A percentile compares a stretch with the other conserved stretches of the same genome.
Evolutionary conservation across 352 stramenopile species (phyloP).

Genomic region (Phytophthora pini): DNA sequence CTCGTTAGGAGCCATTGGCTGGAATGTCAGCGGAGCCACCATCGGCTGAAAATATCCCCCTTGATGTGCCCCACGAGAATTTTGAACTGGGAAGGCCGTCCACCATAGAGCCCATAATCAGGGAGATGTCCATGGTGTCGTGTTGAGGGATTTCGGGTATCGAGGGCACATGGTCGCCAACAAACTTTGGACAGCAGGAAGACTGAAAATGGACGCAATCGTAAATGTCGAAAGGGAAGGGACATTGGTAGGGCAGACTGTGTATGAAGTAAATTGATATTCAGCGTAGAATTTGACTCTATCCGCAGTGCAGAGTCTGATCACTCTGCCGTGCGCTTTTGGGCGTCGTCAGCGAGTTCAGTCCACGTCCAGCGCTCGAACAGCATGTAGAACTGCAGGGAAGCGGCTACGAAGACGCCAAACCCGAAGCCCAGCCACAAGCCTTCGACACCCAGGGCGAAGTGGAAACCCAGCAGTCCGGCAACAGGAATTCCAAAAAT

Average conservation of each 20-base stretch:
- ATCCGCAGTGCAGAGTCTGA: too few relatives aligned
- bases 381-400: neutral
- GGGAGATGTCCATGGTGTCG: neutral
- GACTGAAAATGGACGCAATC: neutral
- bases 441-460: neutral
- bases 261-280: too few relatives aligned
- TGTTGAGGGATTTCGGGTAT: neutral
- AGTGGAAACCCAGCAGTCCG: neutral
- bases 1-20: neutral
- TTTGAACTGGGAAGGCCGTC: neutral
- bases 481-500: neutral
- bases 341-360: too few relatives aligned
- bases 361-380: neutral
- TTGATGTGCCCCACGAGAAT: neutral
- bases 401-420: neutral
- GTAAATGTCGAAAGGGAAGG: too few relatives aligned
- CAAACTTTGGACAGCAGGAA: neutral
- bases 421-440: neutral
- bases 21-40: neutral
- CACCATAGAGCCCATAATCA: neutral
- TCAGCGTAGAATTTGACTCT: too few relatives aligned
- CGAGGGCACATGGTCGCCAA: neutral
- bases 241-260: too few relatives aligned
- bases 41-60: neutral
- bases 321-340: too few relatives aligned